These are phyloP conservation scores for Yarrowia sp. DNA, from an alignment of 805 yeast genomes.

Conservation along the genomic window DNA sequence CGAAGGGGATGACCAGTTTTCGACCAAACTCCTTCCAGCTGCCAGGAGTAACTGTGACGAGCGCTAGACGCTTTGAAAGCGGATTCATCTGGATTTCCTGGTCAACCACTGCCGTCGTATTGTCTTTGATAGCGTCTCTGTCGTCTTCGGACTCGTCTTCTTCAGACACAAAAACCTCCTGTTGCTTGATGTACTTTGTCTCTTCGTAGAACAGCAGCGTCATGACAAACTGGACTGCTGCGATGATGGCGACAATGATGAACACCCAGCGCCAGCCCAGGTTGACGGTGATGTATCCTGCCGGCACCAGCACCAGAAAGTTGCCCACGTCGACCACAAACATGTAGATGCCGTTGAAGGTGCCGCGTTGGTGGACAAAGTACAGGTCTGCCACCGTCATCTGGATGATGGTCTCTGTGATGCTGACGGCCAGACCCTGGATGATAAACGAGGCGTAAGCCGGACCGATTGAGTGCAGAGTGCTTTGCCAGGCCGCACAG, in stretches of 20 bases:
- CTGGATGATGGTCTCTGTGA: conserved; percentile 21
- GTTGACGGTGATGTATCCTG: conserved; percentile 43
- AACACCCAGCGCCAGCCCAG: conserved; percentile 47
- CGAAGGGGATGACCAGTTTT: conserved; percentile 29
- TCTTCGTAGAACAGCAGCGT: conserved; percentile 4
- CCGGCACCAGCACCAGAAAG: conserved; percentile 43
- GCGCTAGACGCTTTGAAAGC: not conserved
- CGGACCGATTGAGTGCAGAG: not conserved
- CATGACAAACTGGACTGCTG: not conserved
- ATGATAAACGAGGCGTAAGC: not conserved
- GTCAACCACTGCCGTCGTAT: not conserved
- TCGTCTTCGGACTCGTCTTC: not conserved
- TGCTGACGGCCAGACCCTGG: conserved; percentile 8
- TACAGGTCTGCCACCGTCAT: conserved; percentile 14
- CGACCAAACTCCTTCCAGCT: conserved; percentile 7
- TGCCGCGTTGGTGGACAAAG: conserved; percentile 45
- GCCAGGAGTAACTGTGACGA: conserved; percentile 24
- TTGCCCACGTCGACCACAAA: conserved; percentile 45
- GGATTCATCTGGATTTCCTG: not conserved
- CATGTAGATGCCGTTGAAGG: conserved; percentile 44
- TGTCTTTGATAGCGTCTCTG: not conserved
- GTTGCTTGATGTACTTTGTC: not conserved
- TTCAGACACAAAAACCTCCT: not conserved
- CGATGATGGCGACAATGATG: conserved; percentile 41
- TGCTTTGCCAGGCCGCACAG: not conserved